These are phyloP conservation scores for Rutidosis leptorrhynchoides DNA, from an alignment of 129 eudicot genomes.

Conservation along the genomic window DNA sequence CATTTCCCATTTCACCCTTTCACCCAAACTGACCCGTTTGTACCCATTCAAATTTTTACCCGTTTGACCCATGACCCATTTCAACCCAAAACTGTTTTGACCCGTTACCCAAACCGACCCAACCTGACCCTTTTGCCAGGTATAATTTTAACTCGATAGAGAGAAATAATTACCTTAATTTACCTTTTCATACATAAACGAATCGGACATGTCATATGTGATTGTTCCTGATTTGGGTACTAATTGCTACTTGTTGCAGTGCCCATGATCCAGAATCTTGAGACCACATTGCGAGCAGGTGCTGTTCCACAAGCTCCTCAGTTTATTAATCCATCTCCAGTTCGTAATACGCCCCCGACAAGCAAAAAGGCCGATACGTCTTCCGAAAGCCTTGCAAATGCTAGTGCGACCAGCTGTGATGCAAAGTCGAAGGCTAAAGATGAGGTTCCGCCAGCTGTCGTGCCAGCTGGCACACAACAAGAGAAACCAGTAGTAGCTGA, in stretches of 20 bases:
- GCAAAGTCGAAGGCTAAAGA: not conserved
- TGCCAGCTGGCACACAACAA: conserved; percentile 34
- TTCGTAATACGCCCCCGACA: conserved; percentile 21
- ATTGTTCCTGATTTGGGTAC: not conserved
- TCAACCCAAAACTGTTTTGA: no score
- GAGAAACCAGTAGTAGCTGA: conserved; percentile 39
- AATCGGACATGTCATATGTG: not conserved
- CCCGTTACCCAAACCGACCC: no score
- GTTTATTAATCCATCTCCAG: conserved; percentile 51
- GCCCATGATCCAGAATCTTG: conserved; percentile 94
- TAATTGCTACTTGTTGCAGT: conserved; percentile 40
- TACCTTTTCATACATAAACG: not conserved
- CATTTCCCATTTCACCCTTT: no score
- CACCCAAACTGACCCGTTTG: no score
- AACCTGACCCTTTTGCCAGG: no score
- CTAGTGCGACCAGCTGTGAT: conserved; percentile 11
- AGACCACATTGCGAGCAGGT: conserved; percentile 69
- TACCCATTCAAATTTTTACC: no score
- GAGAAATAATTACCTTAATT: not conserved
- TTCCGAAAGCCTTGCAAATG: conserved; percentile 6
- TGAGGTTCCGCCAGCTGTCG: conserved; percentile 34
- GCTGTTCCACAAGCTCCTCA: conserved; percentile 96
- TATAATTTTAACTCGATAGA: not conserved
- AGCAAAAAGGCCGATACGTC: conserved; percentile 20
- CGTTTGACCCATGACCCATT: no score